Base-by-base conservation (phyloP, 139 green algal species). In the Limnomonas spitsbergensis region DNA sequence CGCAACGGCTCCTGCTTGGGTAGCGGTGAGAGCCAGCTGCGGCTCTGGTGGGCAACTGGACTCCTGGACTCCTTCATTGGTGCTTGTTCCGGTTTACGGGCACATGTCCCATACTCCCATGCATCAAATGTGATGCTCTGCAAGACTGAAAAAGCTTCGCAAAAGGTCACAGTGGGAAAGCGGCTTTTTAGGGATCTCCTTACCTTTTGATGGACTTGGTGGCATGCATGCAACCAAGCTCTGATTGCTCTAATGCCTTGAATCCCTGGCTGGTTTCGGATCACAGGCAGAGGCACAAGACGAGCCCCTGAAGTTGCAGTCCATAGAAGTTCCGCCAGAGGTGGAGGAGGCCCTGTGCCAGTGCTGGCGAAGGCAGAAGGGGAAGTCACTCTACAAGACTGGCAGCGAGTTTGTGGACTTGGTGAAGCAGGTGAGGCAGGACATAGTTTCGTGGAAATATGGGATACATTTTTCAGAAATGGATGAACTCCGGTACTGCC, bases 1-100 rank as follows among this genome's bases (percentile, higher is more conserved):
- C 2, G 93, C 94, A 2, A 73, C 54, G 0, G 91, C 92, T 2
- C 94, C 94, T 0, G 2, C 78, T 0, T 98, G 94, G 94, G 94
- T 97, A 3, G 53, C 70, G 87, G 89, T 87, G 35, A 47, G 36
- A 24, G 61, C 61, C 27, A 34, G 7, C 61, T 72, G 26, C 26
- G 61, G 27, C 7, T 7, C 26, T 34, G 26, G 61, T 72, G 61
- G 9, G 24, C 9, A 61, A 37, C 26, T 37, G 7, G 29, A 72
- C 29, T 7, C 29, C 61, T 39, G 27, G 27, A 37, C 61, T 34
- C 29, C 61, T 37, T 34, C 61, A 37, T 39, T 20, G 26, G 27
- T 72, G 7, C 27, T 37, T 34, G 29, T 37, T 20, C 6, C 9
- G 61, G 61, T 37, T 20, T 34, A 39, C 61, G 26, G 7, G 7